A percentile compares a stretch with the other conserved stretches of the same genome.
Evolutionary conservation across 2,329 filamentous ascomycete species (phyloP).

Genomic region (Calonectria montana): DNA sequence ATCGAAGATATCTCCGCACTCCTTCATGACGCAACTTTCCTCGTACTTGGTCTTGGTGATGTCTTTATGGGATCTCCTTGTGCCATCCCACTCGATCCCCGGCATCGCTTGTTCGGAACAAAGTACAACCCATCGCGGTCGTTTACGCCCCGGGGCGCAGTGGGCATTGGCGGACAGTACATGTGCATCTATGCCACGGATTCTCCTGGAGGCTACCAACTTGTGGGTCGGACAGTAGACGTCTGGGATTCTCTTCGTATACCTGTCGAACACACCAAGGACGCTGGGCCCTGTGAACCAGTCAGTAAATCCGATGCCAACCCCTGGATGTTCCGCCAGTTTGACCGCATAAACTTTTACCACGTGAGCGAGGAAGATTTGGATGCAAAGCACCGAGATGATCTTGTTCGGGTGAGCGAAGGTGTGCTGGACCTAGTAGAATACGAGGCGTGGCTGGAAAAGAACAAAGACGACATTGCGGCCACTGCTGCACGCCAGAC

Average conservation of each 20-base stretch:
- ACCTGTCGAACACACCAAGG: not conserved
- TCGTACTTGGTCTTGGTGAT: conserved; percentile 53
- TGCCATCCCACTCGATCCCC: conserved; percentile 49
- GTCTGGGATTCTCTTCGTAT: conserved; percentile 45
- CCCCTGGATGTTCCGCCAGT: conserved; percentile 46
- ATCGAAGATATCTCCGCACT: conserved; percentile 42
- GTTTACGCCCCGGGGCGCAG: conserved; percentile 49
- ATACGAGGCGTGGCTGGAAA: conserved; percentile 47
- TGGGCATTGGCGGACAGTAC: conserved; percentile 51
- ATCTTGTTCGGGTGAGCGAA: conserved; percentile 42
- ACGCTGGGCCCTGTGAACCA: not conserved
- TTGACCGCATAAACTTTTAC: conserved; percentile 50
- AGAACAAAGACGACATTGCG: conserved; percentile 42
- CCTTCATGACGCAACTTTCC: conserved; percentile 47
- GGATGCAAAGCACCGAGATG: conserved; percentile 31
- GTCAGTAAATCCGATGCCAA: not conserved
- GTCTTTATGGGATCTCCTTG: conserved; percentile 54
- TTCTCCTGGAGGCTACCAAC: conserved; percentile 52
- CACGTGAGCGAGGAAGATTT: conserved; percentile 43
- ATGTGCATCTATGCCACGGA: conserved; percentile 54
- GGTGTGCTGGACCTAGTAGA: conserved; percentile 44
- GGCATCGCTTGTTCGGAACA: conserved; percentile 49
- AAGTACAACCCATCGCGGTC: conserved; percentile 53
- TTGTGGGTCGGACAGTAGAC: conserved; percentile 49
- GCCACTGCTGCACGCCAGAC: conserved; percentile 34